A percentile compares a stretch with the other conserved stretches of the same genome.
Evolutionary conservation across 371 early-diverging fungal species (phyloP).

Genomic region (Haplosporangium sp.): DNA sequence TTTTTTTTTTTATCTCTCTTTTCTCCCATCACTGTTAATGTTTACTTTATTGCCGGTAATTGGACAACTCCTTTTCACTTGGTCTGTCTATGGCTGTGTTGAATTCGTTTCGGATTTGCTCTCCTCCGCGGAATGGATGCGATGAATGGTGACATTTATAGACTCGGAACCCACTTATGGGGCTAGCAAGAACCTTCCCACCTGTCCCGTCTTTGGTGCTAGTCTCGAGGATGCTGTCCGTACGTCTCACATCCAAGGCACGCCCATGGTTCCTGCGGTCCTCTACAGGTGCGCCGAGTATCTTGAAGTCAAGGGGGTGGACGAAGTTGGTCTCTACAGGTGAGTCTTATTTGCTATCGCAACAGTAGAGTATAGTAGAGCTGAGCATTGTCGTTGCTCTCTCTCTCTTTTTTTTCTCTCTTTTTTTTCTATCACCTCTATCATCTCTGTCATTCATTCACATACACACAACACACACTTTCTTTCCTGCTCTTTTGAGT

Average conservation of each 20-base stretch:
- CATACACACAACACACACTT: too few relatives aligned
- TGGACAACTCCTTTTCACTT: too few relatives aligned
- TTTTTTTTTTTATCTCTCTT: background rate
- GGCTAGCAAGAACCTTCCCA: slow-evolving; percentile 13
- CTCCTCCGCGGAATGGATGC: too few relatives aligned
- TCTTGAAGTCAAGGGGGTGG: slow-evolving; percentile 41
- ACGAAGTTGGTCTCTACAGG: slow-evolving; percentile 51
- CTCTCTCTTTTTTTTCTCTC: slow-evolving; percentile 2
- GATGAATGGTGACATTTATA: background rate
- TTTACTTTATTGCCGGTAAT: background rate
- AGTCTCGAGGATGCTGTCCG: slow-evolving; percentile 50
- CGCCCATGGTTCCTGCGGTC: slow-evolving; percentile 48
- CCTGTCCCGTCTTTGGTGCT: slow-evolving; percentile 44
- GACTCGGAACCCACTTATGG: slow-evolving; percentile 50
- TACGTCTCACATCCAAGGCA: slow-evolving; percentile 41
- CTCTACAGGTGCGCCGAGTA: slow-evolving; percentile 45
- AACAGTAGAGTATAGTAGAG: background rate
- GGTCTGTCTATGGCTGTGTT: too few relatives aligned
- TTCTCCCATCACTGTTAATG: background rate
- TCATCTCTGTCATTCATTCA: too few relatives aligned
- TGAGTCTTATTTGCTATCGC: slow-evolving; percentile 6
- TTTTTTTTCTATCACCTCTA: slow-evolving; percentile 2
- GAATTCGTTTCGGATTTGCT: too few relatives aligned
- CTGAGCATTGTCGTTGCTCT: slow-evolving; percentile 1
- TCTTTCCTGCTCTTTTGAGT: too few relatives aligned